These are phyloP conservation scores for Lupinus albus DNA, from an alignment of 306 rosid species.

Conservation along the genomic window DNA sequence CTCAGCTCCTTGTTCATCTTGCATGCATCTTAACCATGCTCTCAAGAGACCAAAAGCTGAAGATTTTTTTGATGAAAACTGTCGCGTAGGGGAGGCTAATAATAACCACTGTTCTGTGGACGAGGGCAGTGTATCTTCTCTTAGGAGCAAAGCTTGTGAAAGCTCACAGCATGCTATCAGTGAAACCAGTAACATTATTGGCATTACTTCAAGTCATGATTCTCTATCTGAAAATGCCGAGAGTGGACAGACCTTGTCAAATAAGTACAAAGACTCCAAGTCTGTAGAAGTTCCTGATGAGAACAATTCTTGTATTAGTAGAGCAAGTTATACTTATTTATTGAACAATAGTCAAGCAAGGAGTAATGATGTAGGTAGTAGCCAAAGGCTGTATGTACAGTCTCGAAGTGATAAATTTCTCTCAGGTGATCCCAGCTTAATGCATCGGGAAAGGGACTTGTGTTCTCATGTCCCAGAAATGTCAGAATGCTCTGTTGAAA, in stretches of 20 bases:
- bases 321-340: constrained; percentile 53
- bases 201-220: constrained; percentile 60
- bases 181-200: constrained; percentile 60
- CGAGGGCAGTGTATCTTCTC: constrained; percentile 55
- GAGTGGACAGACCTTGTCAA: constrained; percentile 50
- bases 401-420: constrained; percentile 32
- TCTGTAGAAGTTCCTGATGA: constrained; percentile 64
- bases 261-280: constrained; percentile 47
- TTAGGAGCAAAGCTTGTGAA: constrained; percentile 59
- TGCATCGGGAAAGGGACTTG: constrained; percentile 22
- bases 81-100: constrained; percentile 52
- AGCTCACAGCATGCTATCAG: constrained; percentile 58
- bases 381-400: constrained; percentile 35
- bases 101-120: constrained; percentile 55
- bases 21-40: constrained; percentile 65
- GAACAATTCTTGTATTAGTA: constrained; percentile 62
- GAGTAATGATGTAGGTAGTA: constrained; percentile 47
- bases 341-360: constrained; percentile 45
- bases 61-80: constrained; percentile 70
- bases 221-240: constrained; percentile 72
- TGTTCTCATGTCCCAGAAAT: constrained; percentile 36
- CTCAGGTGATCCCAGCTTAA: constrained; percentile 23
- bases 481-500: constrained; percentile 35
- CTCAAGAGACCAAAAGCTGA: constrained; percentile 60
- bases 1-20: constrained; percentile 80